Evolutionary conservation across 78 protist genomes (phyloP).

Genomic region (Trichosphaerium sp.): DNA sequence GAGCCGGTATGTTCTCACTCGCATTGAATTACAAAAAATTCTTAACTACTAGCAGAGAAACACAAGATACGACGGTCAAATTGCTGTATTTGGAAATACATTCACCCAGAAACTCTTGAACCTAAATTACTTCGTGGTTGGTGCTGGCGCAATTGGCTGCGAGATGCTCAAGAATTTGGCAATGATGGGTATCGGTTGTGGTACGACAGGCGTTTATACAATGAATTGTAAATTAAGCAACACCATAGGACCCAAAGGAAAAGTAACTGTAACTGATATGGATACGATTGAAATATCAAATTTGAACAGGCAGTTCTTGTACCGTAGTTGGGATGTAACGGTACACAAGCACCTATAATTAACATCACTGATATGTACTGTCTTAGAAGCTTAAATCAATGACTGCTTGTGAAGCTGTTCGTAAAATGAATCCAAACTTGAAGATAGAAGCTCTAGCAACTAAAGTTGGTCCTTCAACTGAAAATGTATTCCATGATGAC

Average conservation of each 20-base stretch:
- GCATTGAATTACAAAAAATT: no score
- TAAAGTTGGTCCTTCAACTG: slow-evolving; percentile 86
- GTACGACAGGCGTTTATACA: slow-evolving; percentile 50
- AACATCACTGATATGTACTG: background rate
- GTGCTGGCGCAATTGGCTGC: slow-evolving; percentile 99
- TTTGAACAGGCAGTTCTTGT: slow-evolving; percentile 93
- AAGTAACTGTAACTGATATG: slow-evolving; percentile 88
- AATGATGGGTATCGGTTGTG: slow-evolving; percentile 80
- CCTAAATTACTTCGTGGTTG: slow-evolving; percentile 77
- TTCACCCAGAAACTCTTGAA: slow-evolving; percentile 17
- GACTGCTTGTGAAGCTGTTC: slow-evolving; percentile 82
- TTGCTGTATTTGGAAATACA: slow-evolving; percentile 73
- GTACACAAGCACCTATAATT: no score
- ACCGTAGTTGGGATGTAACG: slow-evolving; percentile 77
- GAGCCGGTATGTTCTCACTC: no score
- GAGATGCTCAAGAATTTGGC: slow-evolving; percentile 90
- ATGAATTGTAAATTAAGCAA: no score
- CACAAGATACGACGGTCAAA: slow-evolving; percentile 85
- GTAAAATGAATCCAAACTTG: slow-evolving; percentile 80
- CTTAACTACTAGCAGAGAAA: background rate
- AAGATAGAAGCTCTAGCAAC: slow-evolving; percentile 41
- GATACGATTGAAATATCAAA: slow-evolving; percentile 91
- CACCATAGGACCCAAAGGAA: no score
- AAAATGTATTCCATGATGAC: slow-evolving; percentile 71
- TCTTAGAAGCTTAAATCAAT: slow-evolving; percentile 70